These are phyloP conservation scores for Hypericum androsaemum DNA, from an alignment of 345 rosid genomes.

Conservation along the genomic window DNA sequence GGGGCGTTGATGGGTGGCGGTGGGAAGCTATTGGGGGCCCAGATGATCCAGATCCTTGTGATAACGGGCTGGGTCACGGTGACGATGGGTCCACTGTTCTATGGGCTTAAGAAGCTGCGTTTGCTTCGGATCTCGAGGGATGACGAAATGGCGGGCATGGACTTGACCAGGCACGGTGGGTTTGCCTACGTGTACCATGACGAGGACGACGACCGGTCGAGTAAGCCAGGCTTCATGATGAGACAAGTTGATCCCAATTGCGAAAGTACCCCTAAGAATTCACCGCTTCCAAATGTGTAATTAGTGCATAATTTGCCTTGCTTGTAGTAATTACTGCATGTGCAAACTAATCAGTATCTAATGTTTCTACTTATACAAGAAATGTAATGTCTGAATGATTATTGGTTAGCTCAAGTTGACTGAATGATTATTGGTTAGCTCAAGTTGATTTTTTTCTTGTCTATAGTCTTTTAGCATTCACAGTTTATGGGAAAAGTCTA, in stretches of 20 bases:
- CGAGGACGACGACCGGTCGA: neutral
- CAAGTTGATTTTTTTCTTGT: too few species aligned
- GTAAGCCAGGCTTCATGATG: slow-evolving; percentile 1
- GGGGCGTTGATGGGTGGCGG: slow-evolving; percentile 2
- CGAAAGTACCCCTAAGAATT: neutral
- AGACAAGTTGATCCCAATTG: neutral
- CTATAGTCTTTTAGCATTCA: too few species aligned
- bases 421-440: too few species aligned
- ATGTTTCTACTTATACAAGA: too few species aligned
- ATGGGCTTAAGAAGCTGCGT: slow-evolving; percentile 1
- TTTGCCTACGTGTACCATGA: slow-evolving; percentile 3
- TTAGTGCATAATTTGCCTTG: too few species aligned
- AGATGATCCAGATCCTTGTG: neutral
- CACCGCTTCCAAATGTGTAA: neutral
- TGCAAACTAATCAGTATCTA: too few species aligned
- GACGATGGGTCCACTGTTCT: neutral
- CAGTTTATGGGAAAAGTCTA: too few species aligned
- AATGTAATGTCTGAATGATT: too few species aligned
- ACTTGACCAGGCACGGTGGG: slow-evolving; percentile 5
- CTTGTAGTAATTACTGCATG: too few species aligned
- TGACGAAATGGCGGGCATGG: slow-evolving; percentile 4
- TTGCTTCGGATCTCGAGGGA: slow-evolving; percentile 2
- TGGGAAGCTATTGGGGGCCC: slow-evolving; percentile 5
- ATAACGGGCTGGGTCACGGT: slow-evolving; percentile 1
- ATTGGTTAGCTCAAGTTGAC: too few species aligned